Base-by-base conservation (phyloP, 192 early-diverging fungal genomes). In the Backusella tarrabulga region DNA sequence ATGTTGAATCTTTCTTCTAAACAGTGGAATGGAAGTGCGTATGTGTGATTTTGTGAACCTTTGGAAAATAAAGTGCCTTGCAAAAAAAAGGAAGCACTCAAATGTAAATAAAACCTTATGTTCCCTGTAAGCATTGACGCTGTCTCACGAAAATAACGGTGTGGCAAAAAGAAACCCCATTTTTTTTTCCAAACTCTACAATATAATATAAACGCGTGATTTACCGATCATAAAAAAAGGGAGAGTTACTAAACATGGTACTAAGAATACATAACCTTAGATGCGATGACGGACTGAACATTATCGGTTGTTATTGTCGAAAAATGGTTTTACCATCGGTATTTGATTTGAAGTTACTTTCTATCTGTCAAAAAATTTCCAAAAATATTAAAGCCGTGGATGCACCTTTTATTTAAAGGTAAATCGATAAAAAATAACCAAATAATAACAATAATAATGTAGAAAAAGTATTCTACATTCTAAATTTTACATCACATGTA, bases 11-110 rank as follows among this genome's bases (percentile, higher is more conserved):
- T 50, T 17, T 50, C 19, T 50, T 50, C 46, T 50, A 50, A 50
- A 50, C 46, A 50, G 46, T 50, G 46, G 46, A 50, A 50, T n/a
- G 17, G 46, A 21, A n/a, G 19, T 50, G 46, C 21, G 46, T 44
- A 5, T 44, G 15, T 17, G 42, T 17, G 42, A 6, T n/a, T n/a
- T n/a, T 50, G 42, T 17, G 42, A 5, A 44, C 42, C 42, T 50
- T n/a, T 60, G 23, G 21, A 60, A 60, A 60, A 26, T n/a, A 60
- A 60, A 60, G 54, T 60, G 54, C 54, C 54, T 60, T 60, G 54
- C n/a, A 60, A 60, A 60, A 50, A 50, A 50, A 50, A 50, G 17
- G 19, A 1, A n/a, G 19, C 46, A 50, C 46, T 26, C 54, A 60
- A 60, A 60, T 7, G 26, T 60, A 60, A 23, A 60, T 60, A 60